A percentile compares a stretch with the other conserved stretches of the same genome.
Evolutionary conservation across 2,329 filamentous ascomycete genomes (phyloP).

Genomic region (Zymoseptoria pseudotritici): DNA sequence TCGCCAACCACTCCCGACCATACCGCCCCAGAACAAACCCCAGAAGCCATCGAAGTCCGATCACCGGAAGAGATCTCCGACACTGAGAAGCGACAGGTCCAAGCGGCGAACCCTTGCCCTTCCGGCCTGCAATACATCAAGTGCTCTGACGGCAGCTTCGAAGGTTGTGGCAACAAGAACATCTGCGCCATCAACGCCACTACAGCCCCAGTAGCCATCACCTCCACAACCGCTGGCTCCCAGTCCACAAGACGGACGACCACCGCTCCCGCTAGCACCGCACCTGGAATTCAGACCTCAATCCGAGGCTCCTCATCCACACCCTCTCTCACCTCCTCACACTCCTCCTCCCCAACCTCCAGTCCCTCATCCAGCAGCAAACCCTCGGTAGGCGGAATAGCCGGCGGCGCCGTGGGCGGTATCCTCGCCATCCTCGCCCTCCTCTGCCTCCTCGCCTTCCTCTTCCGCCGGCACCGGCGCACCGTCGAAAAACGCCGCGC

Average conservation of each 20-base stretch:
- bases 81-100: background rate
- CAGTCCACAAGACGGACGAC: background rate
- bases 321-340: background rate
- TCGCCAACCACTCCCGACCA: background rate
- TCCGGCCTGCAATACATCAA: background rate
- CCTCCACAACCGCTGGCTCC: background rate
- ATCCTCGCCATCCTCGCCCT: slow-evolving; percentile 25
- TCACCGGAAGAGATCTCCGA: background rate
- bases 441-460: slow-evolving; percentile 26
- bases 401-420: slow-evolving; percentile 35
- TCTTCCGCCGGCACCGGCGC: slow-evolving; percentile 28
- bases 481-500: slow-evolving; percentile 16
- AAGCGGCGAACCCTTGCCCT: background rate
- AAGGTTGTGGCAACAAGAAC: background rate
- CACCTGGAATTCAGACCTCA: background rate
- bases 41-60: background rate
- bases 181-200: background rate
- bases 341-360: background rate
- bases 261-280: background rate
- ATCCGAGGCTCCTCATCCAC: background rate
- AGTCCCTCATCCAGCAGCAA: background rate
- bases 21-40: background rate
- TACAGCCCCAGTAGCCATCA: background rate
- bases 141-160: background rate
- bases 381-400: slow-evolving; percentile 28